Percentiles rank a stretch among this genome's conserved stretches.
phyloP scores from a whole-genome alignment of 768 basidiomycete species.

The Boletus sensibilis region DNA sequence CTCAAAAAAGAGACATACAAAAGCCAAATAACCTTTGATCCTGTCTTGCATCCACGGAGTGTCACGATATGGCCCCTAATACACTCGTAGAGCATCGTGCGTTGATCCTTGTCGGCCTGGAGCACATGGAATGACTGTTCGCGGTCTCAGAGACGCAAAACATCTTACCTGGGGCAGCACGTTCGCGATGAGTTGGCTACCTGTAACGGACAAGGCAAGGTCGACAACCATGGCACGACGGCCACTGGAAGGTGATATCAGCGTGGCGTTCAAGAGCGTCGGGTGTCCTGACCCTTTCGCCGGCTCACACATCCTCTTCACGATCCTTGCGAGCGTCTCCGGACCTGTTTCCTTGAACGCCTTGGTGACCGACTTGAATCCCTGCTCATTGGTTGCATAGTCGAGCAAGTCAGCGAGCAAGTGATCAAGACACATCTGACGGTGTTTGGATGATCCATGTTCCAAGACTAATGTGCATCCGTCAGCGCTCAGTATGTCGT shows the following conservation, averaged over 20 bases:
- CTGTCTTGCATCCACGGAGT: slow-evolving; percentile 87
- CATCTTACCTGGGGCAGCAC: slow-evolving; percentile 68
- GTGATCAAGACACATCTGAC: slow-evolving; percentile 74
- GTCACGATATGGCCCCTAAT: slow-evolving; percentile 87
- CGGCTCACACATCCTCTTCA: slow-evolving; percentile 82
- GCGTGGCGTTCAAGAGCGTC: background rate
- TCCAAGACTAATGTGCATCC: slow-evolving; percentile 59
- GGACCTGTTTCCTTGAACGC: slow-evolving; percentile 83
- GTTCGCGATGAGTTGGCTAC: slow-evolving; percentile 82
- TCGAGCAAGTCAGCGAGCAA: slow-evolving; percentile 74
- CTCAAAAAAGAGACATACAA: slow-evolving; percentile 46
- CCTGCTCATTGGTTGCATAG: slow-evolving; percentile 80
- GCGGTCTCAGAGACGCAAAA: background rate
- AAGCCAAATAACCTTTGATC: slow-evolving; percentile 89
- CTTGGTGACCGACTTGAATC: slow-evolving; percentile 84
- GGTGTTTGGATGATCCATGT: slow-evolving; percentile 76
- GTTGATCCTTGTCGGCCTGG: slow-evolving; percentile 85
- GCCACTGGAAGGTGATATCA: slow-evolving; percentile 41
- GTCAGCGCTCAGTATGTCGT: slow-evolving; percentile 3
- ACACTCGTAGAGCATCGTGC: slow-evolving; percentile 78
- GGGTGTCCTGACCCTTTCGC: slow-evolving; percentile 60
- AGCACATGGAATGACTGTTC: slow-evolving; percentile 9
- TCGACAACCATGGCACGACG: slow-evolving; percentile 86
- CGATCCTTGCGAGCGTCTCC: slow-evolving; percentile 70
- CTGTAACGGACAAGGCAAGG: slow-evolving; percentile 77